Evolutionary conservation across 345 rosid species (phyloP).

Genomic region (Passiflora organensis): DNA sequence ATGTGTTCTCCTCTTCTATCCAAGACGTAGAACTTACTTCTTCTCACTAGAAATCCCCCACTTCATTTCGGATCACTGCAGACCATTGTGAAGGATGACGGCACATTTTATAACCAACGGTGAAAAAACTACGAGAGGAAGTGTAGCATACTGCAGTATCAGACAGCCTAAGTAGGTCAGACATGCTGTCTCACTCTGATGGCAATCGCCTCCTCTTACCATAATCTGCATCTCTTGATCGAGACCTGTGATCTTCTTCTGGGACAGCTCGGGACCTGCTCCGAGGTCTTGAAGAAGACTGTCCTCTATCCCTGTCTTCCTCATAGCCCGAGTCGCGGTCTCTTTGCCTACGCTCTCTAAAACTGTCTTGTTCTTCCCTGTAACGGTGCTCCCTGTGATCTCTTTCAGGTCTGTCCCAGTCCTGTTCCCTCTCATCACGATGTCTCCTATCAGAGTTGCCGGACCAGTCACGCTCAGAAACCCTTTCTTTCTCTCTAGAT

Average conservation of each 20-base stretch:
- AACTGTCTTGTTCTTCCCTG: slow-evolving; percentile 61
- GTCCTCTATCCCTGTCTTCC: slow-evolving; percentile 66
- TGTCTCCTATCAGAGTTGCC: slow-evolving; percentile 62
- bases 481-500: slow-evolving; percentile 54
- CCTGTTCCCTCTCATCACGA: slow-evolving; percentile 47
- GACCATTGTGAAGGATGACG: slow-evolving; percentile 7
- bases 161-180: slow-evolving; percentile 12
- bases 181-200: slow-evolving; percentile 32
- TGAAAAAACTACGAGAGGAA: slow-evolving; percentile 13
- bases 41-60: slow-evolving; percentile 30
- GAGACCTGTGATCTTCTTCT: slow-evolving; percentile 62
- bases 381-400: slow-evolving; percentile 49
- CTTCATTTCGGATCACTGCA: slow-evolving; percentile 19
- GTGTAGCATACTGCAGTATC: neutral
- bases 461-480: slow-evolving; percentile 68
- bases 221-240: slow-evolving; percentile 70
- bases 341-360: slow-evolving; percentile 58
- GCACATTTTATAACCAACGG: slow-evolving; percentile 18
- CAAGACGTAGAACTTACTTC: slow-evolving; percentile 49
- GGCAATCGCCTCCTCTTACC: slow-evolving; percentile 67
- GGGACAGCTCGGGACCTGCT: slow-evolving; percentile 60
- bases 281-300: slow-evolving; percentile 58
- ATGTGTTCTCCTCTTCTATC: slow-evolving; percentile 27
- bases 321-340: slow-evolving; percentile 62
- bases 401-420: slow-evolving; percentile 53